Conservation (phyloP, 2,329 filamentous ascomycete genomes). For the Claviceps spartinae region DNA sequence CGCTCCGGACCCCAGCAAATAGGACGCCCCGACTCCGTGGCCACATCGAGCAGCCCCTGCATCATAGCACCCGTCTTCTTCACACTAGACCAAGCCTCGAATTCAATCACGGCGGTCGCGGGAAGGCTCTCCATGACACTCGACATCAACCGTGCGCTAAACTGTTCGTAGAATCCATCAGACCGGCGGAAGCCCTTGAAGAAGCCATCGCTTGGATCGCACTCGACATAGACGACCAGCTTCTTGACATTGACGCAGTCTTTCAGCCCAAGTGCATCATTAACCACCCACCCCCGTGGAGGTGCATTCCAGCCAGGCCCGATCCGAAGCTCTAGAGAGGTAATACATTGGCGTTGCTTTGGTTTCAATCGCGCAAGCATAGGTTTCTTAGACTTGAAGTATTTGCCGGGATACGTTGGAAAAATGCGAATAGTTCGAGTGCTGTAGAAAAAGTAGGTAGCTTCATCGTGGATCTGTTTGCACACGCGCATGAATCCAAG, state of each 20-base stretch:
- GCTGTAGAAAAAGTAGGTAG: conserved; percentile 52
- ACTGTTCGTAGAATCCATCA: conserved; percentile 57
- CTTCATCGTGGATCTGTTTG: conserved; percentile 47
- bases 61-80: conserved; percentile 53
- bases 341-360: conserved; percentile 45
- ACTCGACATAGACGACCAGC: conserved; percentile 56
- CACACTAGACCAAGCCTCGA: conserved; percentile 56
- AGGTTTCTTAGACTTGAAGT: conserved; percentile 62
- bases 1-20: conserved; percentile 56
- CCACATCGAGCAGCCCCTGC: conserved; percentile 41
- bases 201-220: conserved; percentile 53
- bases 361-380: conserved; percentile 52
- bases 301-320: conserved; percentile 62
- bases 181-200: conserved; percentile 55
- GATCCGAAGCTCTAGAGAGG: conserved; percentile 53
- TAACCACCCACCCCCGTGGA: conserved; percentile 57
- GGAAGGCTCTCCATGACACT: conserved; percentile 44
- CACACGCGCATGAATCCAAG: conserved; percentile 49
- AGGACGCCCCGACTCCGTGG: conserved; percentile 31
- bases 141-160: conserved; percentile 43
- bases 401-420: conserved; percentile 46
- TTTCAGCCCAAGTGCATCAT: conserved; percentile 45
- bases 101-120: conserved; percentile 44
- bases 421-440: conserved; percentile 52
- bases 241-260: conserved; percentile 46